A percentile compares a stretch with the other conserved stretches of the same genome.
Conservation (phyloP, 2,329 filamentous ascomycete genomes). For the Cadophora malorum region DNA sequence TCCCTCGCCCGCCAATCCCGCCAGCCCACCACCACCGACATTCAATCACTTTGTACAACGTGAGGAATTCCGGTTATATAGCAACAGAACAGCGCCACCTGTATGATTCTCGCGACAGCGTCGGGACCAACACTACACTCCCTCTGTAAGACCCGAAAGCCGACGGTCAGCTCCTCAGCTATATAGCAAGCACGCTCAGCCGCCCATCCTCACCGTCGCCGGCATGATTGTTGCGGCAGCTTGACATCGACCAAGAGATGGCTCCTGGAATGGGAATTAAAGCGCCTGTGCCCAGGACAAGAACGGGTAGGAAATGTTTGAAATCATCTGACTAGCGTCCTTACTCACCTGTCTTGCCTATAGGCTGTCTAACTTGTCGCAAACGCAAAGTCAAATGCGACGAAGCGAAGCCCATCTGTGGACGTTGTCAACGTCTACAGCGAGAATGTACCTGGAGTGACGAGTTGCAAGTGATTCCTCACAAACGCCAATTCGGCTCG, state of each 20-base stretch:
- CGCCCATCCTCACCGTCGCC: background rate
- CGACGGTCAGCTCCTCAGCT: background rate
- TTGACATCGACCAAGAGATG: slow-evolving; percentile 30
- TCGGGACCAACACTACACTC: background rate
- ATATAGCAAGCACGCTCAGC: slow-evolving; percentile 1
- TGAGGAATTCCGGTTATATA: background rate
- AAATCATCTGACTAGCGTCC: background rate
- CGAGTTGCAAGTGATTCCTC: slow-evolving; percentile 36
- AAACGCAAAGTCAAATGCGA: slow-evolving; percentile 77
- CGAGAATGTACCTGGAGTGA: slow-evolving; percentile 42
- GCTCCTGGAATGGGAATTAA: slow-evolving; percentile 43
- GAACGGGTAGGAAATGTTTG: slow-evolving; percentile 37
- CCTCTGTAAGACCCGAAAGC: background rate
- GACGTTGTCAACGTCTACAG: slow-evolving; percentile 43
- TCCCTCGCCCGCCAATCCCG: background rate
- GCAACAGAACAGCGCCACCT: background rate
- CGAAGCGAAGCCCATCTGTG: slow-evolving; percentile 69
- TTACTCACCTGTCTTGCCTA: slow-evolving; percentile 7
- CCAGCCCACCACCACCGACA: background rate
- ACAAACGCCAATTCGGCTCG: slow-evolving; percentile 21
- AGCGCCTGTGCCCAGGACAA: slow-evolving; percentile 41
- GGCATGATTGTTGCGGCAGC: background rate
- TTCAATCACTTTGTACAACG: background rate
- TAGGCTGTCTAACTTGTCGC: slow-evolving; percentile 69
- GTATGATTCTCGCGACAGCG: background rate